These are phyloP conservation scores for Hypsizygus marmoreus DNA, from an alignment of 768 basidiomycete genomes.

Conservation along the genomic window DNA sequence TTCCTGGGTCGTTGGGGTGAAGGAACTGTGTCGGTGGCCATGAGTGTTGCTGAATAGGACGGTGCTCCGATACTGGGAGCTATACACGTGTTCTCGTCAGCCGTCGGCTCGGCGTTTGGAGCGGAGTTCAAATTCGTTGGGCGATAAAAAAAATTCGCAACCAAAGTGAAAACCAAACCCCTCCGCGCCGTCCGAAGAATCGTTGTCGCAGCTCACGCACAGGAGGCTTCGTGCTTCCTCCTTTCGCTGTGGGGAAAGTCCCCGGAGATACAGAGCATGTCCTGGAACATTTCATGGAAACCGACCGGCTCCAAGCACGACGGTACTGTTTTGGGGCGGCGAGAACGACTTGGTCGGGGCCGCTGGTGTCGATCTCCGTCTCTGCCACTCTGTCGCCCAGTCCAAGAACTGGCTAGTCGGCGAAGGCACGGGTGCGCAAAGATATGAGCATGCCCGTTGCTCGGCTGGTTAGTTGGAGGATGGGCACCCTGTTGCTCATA, in stretches of 20 bases:
- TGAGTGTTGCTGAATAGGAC: constrained; percentile 16
- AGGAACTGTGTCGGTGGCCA: constrained; percentile 29
- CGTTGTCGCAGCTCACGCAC: constrained; percentile 85
- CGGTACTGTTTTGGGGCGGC: constrained; percentile 57
- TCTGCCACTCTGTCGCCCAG: constrained; percentile 60
- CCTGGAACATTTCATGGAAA: constrained; percentile 63
- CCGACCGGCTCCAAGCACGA: constrained; percentile 73
- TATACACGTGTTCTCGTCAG: constrained; percentile 16
- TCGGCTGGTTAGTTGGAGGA: constrained; percentile 40
- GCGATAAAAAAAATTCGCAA: constrained; percentile 22
- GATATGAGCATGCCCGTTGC: constrained; percentile 70
- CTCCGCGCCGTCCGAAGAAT: constrained; percentile 71
- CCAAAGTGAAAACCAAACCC: constrained; percentile 13
- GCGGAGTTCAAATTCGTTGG: constrained; percentile 25
- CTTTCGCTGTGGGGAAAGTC: constrained; percentile 89
- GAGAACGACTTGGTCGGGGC: constrained; percentile 44
- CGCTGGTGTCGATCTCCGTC: constrained; percentile 42
- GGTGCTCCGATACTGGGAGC: too few species aligned
- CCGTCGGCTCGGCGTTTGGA: constrained; percentile 14
- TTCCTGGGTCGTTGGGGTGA: constrained; percentile 31
- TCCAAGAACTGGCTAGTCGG: constrained; percentile 34
- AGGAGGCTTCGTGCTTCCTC: constrained; percentile 49
- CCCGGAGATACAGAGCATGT: constrained; percentile 83
- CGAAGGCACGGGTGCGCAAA: constrained; percentile 59
- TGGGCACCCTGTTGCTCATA: constrained; percentile 74